A percentile compares a stretch with the other conserved stretches of the same genome.
Conservation (phyloP, 768 basidiomycete genomes). For the Auricularia sp. region DNA sequence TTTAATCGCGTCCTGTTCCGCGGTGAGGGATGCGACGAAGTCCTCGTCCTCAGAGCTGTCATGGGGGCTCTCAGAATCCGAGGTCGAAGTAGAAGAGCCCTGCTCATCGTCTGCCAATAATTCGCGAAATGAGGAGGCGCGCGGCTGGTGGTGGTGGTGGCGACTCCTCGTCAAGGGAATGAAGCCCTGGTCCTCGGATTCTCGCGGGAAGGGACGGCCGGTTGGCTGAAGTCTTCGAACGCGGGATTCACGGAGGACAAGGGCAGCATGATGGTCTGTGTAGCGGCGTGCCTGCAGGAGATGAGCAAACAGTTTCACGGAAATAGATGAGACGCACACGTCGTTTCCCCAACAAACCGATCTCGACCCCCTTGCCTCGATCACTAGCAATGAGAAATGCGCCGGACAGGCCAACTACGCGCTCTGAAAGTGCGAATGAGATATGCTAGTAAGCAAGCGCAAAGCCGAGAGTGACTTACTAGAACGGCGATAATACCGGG, state of each 20-base stretch:
- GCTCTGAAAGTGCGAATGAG: constrained; percentile 21
- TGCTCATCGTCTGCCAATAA: constrained; percentile 4
- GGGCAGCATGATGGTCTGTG: constrained; percentile 32
- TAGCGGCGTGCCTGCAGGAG: constrained; percentile 36
- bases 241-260: neutral
- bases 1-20: constrained; percentile 53
- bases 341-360: constrained; percentile 33
- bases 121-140: constrained; percentile 3
- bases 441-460: constrained; percentile 3
- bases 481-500: constrained; percentile 50
- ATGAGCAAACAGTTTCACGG: neutral
- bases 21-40: constrained; percentile 11
- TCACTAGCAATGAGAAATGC: constrained; percentile 39
- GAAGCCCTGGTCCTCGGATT: neutral
- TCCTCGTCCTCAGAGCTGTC: constrained; percentile 18
- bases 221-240: neutral
- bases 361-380: constrained; percentile 46
- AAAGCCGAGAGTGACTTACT: constrained; percentile 32
- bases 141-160: neutral
- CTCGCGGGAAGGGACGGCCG: neutral
- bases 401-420: constrained; percentile 51
- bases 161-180: constrained; percentile 22
- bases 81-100: neutral
- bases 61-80: constrained; percentile 18
- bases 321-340: constrained; percentile 27